A percentile compares a stretch with the other conserved stretches of the same genome.
Evolutionary conservation across 192 early-diverging fungal genomes (phyloP).

Genomic region (Helicostylum pulchrum): DNA sequence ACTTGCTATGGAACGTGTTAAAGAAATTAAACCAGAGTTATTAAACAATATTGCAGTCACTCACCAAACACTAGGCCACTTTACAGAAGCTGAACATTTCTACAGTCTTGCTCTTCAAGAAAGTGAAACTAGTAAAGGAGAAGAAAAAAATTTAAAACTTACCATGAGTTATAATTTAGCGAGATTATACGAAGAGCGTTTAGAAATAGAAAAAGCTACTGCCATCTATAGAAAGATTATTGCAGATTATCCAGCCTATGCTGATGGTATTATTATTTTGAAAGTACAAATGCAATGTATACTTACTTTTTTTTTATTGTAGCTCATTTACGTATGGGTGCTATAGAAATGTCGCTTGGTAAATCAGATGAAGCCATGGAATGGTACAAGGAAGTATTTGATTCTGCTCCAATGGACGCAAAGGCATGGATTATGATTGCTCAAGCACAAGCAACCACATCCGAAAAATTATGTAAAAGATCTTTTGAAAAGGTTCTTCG

Average conservation of each 20-base stretch:
- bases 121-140: conserved; percentile 25
- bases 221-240: conserved; percentile 64
- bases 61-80: conserved; percentile 54
- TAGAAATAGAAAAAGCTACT: conserved; percentile 55
- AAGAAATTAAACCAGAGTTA: conserved; percentile 53
- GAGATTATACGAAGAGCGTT: conserved; percentile 62
- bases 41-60: conserved; percentile 87
- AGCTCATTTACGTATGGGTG: conserved; percentile 75
- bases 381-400: conserved; percentile 59
- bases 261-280: conserved; percentile 52
- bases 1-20: conserved; percentile 12
- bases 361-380: conserved; percentile 58
- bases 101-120: conserved; percentile 48
- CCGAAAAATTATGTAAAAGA: conserved; percentile 64
- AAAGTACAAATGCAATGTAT: conserved; percentile 16
- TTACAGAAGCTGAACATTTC: conserved; percentile 36
- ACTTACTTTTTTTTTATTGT: conserved; percentile 20
- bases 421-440: conserved; percentile 75
- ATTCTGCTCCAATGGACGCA: conserved; percentile 56
- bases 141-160: conserved; percentile 31
- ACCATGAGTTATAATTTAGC: conserved; percentile 79
- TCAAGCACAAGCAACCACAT: conserved; percentile 55
- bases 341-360: conserved; percentile 53
- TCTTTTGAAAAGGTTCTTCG: conserved; percentile 76
- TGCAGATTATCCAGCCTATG: conserved; percentile 63